Evolutionary conservation across 495 filamentous ascomycete species (phyloP).

Genomic region (Aspergillus leporis): DNA sequence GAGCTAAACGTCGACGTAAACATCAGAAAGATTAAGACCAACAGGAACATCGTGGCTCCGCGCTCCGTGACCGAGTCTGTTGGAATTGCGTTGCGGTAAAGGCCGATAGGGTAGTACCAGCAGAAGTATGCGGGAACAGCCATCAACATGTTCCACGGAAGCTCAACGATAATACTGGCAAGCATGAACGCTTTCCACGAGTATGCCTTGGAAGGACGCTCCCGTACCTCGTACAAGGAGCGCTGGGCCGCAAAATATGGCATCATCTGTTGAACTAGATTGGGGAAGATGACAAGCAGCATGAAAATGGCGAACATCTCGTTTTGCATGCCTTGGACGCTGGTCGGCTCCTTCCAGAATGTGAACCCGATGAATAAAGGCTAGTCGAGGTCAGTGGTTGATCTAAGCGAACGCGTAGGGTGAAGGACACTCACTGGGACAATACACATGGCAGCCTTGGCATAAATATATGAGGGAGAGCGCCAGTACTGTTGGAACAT

Average conservation of each 20-base stretch:
- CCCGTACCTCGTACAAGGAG: slow-evolving; percentile 79
- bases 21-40: slow-evolving; percentile 49
- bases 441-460: slow-evolving; percentile 59
- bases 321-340: slow-evolving; percentile 79
- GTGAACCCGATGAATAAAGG: slow-evolving; percentile 86
- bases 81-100: slow-evolving; percentile 66
- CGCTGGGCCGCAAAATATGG: slow-evolving; percentile 79
- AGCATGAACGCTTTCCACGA: slow-evolving; percentile 82
- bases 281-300: slow-evolving; percentile 73
- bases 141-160: slow-evolving; percentile 75
- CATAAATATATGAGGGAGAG: slow-evolving; percentile 82
- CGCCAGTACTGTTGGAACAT: slow-evolving; percentile 92
- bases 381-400: slow-evolving; percentile 47
- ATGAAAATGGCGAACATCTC: slow-evolving; percentile 88
- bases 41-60: slow-evolving; percentile 65
- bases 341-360: slow-evolving; percentile 72
- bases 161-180: slow-evolving; percentile 71
- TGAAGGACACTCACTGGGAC: slow-evolving; percentile 29
- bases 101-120: slow-evolving; percentile 82
- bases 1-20: slow-evolving; percentile 55
- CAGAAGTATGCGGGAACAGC: slow-evolving; percentile 66
- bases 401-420: background rate
- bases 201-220: slow-evolving; percentile 82
- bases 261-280: slow-evolving; percentile 81
- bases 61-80: slow-evolving; percentile 58